Base-by-base conservation (phyloP, 257 asterid genomes). In the Echites panduratus region DNA sequence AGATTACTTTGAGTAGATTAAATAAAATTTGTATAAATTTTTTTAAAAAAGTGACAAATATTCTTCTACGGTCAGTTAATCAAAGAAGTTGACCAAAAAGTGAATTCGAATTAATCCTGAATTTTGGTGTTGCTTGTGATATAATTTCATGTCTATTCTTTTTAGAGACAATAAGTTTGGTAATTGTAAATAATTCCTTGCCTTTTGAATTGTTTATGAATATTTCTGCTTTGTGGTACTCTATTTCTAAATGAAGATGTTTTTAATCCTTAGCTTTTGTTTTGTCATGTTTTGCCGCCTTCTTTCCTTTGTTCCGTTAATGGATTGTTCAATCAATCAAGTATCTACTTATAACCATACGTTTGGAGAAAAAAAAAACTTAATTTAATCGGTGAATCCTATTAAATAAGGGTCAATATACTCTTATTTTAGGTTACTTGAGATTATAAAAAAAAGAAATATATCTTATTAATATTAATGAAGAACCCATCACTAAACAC, bases 141-240 rank as follows among this genome's bases (percentile, higher is more conserved):
- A 22, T n/a, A 49, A 1, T 3, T 43, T 50, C 19, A 8, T 48
- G 53, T 58, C 7, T 32, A 24, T 63, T 63, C 69, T 68, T 68
- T 32, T 48, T 57, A 12, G 48, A 63, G 69, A 56, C 68, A 67
- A 29, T 4, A 35, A n/a, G 12, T 68, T 44, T 75, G 0, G 43
- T 44, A 56, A 26, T 75, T 17, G 78, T 56, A 68, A 75, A 67
- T 73, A 67, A 67, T 44, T 32, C 8, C 2, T 57, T 29, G 53
- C 45, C 67, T 44, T 17, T 27, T 27, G n/a, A 24, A 54, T 9
- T 54, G 22, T 19, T 41, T 3, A 17, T 4, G 3, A 1, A 52
- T 40, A 5, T 13, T 12, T 59, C 17, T 59, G 43, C 66, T 27
- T 29, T 27, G 17, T 13, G 2, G 38, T 32, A 32, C 38, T 3